Percentiles rank a stretch among this genome's conserved stretches.
Conservation (phyloP, 2,329 filamentous ascomycete species). For the Lasiodiplodia sp. region DNA sequence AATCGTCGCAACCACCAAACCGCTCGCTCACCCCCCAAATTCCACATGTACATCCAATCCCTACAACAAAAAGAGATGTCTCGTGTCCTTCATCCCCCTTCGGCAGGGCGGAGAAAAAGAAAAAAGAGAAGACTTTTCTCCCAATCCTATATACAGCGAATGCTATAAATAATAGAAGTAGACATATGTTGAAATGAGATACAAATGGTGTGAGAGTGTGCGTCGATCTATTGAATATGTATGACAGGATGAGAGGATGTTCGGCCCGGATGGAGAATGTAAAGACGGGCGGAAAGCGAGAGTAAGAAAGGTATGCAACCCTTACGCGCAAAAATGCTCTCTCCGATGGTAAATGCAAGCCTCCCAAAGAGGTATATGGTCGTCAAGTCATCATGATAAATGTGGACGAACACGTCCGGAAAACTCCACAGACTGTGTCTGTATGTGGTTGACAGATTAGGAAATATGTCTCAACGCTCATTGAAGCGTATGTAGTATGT, state of each 20-base stretch:
- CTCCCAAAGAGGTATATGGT: constrained; percentile 21
- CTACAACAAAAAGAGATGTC: neutral
- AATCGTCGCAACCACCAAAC: too few species aligned
- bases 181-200: neutral
- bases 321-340: constrained; percentile 5
- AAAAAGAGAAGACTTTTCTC: neutral
- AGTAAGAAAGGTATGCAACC: neutral
- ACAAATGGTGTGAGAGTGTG: neutral
- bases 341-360: constrained; percentile 16
- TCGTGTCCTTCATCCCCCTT: neutral
- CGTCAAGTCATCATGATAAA: constrained; percentile 14
- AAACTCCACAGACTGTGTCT: constrained; percentile 2
- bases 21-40: too few species aligned
- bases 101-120: neutral
- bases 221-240: neutral
- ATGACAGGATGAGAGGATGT: neutral
- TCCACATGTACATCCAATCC: neutral
- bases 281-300: neutral
- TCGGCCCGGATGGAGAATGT: neutral
- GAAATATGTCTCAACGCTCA: constrained; percentile 19
- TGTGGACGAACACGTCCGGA: neutral
- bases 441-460: constrained; percentile 12
- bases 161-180: neutral
- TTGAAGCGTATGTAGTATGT: constrained; percentile 10
- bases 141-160: neutral